Evolutionary conservation across 2,329 filamentous ascomycete genomes (phyloP).

Genomic region (Sarocladium kiliense): DNA sequence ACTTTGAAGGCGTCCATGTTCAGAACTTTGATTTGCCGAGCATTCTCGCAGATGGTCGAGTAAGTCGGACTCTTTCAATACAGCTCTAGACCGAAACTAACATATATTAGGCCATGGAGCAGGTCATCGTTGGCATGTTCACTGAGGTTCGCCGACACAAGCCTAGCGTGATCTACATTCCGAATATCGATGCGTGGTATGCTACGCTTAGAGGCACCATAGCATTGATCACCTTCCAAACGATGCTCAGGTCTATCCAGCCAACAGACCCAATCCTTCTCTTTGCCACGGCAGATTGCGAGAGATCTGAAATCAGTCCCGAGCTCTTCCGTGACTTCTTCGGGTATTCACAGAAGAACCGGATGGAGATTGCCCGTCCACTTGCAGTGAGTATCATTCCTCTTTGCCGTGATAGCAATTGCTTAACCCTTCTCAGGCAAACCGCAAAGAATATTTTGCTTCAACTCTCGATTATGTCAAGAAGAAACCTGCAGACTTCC

Average conservation of each 20-base stretch:
- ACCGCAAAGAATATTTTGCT: slow-evolving; percentile 76
- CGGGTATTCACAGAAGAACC: slow-evolving; percentile 76
- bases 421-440: slow-evolving; percentile 23
- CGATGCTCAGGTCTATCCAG: slow-evolving; percentile 75
- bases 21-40: slow-evolving; percentile 91
- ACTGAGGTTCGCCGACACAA: slow-evolving; percentile 91
- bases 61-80: slow-evolving; percentile 33
- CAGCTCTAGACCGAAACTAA: slow-evolving; percentile 15
- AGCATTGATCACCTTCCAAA: slow-evolving; percentile 74
- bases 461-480: slow-evolving; percentile 70
- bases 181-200: slow-evolving; percentile 86
- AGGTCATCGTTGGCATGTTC: slow-evolving; percentile 85
- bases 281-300: slow-evolving; percentile 75
- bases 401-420: neutral
- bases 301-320: slow-evolving; percentile 54
- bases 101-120: slow-evolving; percentile 62
- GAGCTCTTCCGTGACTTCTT: slow-evolving; percentile 74
- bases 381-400: slow-evolving; percentile 43
- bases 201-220: slow-evolving; percentile 54
- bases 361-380: slow-evolving; percentile 65
- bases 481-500: slow-evolving; percentile 79
- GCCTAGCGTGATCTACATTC: slow-evolving; percentile 92
- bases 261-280: slow-evolving; percentile 87
- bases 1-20: slow-evolving; percentile 90
- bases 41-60: slow-evolving; percentile 76